A percentile compares a stretch with the other conserved stretches of the same genome.
phyloP scores from a whole-genome alignment of 148 eudicot species.

The Gaultheria prostrata region DNA sequence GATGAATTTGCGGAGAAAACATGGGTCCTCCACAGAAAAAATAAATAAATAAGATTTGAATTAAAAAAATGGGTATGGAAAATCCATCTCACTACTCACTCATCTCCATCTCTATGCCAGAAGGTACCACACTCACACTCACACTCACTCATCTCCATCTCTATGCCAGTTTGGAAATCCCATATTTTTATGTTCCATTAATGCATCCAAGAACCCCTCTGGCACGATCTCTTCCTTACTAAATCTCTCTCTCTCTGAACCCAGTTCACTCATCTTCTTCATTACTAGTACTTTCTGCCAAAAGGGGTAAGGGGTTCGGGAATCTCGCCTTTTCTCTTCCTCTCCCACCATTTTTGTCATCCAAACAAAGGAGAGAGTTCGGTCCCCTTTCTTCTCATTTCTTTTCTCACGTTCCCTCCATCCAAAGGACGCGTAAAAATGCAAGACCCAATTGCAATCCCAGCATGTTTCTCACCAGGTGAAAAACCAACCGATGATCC shows the following conservation, averaged over 20 bases:
- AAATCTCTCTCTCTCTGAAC: not conserved
- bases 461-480: conserved; percentile 64
- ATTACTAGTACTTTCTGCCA: not conserved
- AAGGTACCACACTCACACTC: conserved; percentile 13
- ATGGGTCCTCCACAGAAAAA: not conserved
- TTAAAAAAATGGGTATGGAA: not conserved
- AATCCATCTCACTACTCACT: conserved; percentile 18
- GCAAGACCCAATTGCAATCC: conserved; percentile 62
- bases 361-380: no score
- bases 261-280: not conserved
- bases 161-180: conserved; percentile 39
- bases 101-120: conserved; percentile 47
- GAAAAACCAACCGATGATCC: conserved; percentile 37
- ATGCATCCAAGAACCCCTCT: conserved; percentile 28
- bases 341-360: no score
- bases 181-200: conserved; percentile 19
- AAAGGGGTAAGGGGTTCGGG: no score
- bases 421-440: no score
- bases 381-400: no score
- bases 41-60: not conserved
- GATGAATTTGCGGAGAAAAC: not conserved
- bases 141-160: conserved; percentile 36
- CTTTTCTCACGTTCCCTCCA: no score
- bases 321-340: no score
- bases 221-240: not conserved